Evolutionary conservation across 805 yeast species (phyloP), one percentile per base, ranked within the genome.

Genomic region (Grigorovia jiainica): DNA sequence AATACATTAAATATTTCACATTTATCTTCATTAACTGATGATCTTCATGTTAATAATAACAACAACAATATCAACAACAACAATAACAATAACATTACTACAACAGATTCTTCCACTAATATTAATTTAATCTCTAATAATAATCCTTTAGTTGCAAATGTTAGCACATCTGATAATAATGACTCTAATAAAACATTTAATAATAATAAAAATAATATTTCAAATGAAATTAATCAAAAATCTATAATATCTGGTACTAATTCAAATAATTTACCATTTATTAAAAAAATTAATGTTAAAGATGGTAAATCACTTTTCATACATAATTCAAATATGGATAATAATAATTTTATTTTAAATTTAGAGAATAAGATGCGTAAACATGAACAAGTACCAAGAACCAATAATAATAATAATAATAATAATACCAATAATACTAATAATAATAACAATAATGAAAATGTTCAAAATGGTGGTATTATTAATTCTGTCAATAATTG

Each of bases 291-390:
- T 41, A 58, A 58, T 36, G 52, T 70, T 34, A 69, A 66, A 45
- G 69, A 64, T 44, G 76, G 75, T 25, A 64, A 68, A 15, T 58
- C 63, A 24, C 55, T 72, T 39, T 69, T 72, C 42, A 45, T 55
- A 13, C 60, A 52, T 39, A 57, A 53, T 40, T 51, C 52, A 8
- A 44, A 47, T 18, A 19, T 49, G 5, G 48, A 49, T 36, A 51
- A 50, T 31, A 55, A 48, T n/a, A 53, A 48, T 30, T 54, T 60
- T 34, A 42, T 57, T 31, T 55, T 51, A 43, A 52, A 48, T 25
- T 41, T 61, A 19, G 65, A 61, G 43, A 41, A 42, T 17, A 57
- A 50, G 35, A 51, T 60, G 48, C 60, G 61, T 24, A 51, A 51
- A 40, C 57, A 49, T 29, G 52, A 55, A 41, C 52, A 47, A 31